phyloP scores from a whole-genome alignment of 768 basidiomycete genomes.

The Lactarius quietus region DNA sequence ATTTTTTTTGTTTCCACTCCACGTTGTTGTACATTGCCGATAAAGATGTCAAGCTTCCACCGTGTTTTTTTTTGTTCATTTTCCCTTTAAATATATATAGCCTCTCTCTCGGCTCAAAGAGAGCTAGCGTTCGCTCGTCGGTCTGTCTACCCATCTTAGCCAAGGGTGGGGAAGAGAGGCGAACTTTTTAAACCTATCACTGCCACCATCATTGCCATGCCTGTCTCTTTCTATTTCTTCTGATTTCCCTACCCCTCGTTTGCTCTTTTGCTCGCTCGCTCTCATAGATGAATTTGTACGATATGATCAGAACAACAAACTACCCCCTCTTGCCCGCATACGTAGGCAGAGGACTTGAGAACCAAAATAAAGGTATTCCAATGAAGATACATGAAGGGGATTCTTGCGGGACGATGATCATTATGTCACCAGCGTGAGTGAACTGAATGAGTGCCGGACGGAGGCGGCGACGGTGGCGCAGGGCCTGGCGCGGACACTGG shows the following conservation, averaged over 20 bases:
- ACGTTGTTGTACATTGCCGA: background rate
- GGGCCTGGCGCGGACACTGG: background rate
- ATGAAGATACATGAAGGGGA: background rate
- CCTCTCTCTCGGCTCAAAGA: background rate
- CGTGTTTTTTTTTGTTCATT: background rate
- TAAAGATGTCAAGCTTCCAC: background rate
- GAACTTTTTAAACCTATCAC: background rate
- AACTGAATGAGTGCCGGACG: background rate
- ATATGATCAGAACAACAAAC: conserved; percentile 10
- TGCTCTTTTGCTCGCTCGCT: conserved; percentile 14
- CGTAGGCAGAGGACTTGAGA: background rate
- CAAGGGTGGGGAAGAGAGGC: background rate
- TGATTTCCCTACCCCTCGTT: conserved; percentile 10
- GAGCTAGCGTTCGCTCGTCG: background rate
- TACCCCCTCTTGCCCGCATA: background rate
- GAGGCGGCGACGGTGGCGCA: background rate
- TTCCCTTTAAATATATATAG: background rate
- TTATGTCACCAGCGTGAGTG: background rate
- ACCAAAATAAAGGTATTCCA: background rate
- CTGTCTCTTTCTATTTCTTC: background rate
- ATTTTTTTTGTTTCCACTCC: background rate
- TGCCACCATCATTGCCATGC: background rate
- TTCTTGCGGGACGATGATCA: too few species aligned
- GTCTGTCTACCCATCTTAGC: background rate
- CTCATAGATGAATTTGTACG: conserved; percentile 21